A percentile compares a stretch with the other conserved stretches of the same genome.
These are phyloP conservation scores for Cucurbita maxima DNA, from an alignment of 306 rosid species.

Conservation along the genomic window DNA sequence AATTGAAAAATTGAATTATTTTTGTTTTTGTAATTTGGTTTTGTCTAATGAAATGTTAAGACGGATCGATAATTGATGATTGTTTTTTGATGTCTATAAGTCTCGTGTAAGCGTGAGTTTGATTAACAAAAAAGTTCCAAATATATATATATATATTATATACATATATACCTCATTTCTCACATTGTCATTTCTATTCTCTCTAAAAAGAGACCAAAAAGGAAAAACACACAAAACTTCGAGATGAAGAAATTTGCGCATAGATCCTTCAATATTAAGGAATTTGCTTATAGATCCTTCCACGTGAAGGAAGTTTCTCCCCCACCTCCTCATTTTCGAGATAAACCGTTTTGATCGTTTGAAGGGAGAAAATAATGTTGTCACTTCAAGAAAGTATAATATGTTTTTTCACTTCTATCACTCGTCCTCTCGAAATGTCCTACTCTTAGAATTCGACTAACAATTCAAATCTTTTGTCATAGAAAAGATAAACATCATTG, in stretches of 20 bases:
- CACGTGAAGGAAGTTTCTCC: not conserved
- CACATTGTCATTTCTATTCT: not conserved
- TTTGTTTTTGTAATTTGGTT: not conserved
- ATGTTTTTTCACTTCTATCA: too few species aligned
- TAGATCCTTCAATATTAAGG: not conserved
- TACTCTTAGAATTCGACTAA: too few species aligned
- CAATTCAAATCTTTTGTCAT: too few species aligned
- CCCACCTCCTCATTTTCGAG: not conserved
- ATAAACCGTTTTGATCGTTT: not conserved
- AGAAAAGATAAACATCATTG: too few species aligned
- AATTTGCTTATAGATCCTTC: not conserved
- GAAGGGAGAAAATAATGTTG: not conserved
- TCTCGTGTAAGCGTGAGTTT: too few species aligned
- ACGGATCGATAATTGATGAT: not conserved
- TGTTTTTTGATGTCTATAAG: too few species aligned
- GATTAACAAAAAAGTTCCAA: not conserved
- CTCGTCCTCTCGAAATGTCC: too few species aligned
- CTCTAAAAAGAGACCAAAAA: not conserved
- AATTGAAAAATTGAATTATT: not conserved
- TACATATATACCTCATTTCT: not conserved
- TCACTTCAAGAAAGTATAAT: not conserved
- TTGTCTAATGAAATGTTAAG: not conserved
- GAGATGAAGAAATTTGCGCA: not conserved
- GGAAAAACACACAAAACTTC: not conserved
- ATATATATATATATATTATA: too few species aligned